Conservation (phyloP, 768 basidiomycete species). For the Kwoniella sp. region DNA sequence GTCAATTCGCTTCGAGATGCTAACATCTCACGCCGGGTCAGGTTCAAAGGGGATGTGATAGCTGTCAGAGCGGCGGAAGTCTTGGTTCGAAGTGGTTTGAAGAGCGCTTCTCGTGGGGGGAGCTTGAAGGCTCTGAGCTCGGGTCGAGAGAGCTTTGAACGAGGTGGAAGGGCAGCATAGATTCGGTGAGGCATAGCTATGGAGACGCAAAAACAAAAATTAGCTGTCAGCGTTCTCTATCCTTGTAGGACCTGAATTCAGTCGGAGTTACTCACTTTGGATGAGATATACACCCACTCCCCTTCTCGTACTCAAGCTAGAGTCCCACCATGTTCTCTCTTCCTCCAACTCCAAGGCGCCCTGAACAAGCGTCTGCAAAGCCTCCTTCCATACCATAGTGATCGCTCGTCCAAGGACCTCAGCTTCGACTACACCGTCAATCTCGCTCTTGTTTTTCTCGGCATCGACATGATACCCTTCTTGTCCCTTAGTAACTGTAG, state of each 20-base stretch:
- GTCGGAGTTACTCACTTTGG: conserved; percentile 65
- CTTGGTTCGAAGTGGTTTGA: conserved; percentile 31
- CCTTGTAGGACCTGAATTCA: no score
- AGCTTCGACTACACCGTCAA: conserved; percentile 41
- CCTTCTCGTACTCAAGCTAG: conserved; percentile 65
- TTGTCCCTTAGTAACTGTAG: background rate
- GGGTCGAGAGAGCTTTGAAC: conserved; percentile 30
- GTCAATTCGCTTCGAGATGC: conserved; percentile 39
- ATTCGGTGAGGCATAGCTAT: conserved; percentile 45
- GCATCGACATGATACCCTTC: conserved; percentile 4
- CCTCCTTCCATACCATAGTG: conserved; percentile 58
- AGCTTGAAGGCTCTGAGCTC: conserved; percentile 35
- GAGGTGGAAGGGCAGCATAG: conserved; percentile 37
- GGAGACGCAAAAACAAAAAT: no score
- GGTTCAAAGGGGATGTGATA: conserved; percentile 45
- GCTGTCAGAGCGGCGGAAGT: conserved; percentile 38
- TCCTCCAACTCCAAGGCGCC: conserved; percentile 72
- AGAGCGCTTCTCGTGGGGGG: conserved; percentile 42
- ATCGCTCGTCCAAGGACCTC: conserved; percentile 50
- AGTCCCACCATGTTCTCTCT: conserved; percentile 84
- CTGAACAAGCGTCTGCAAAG: conserved; percentile 66
- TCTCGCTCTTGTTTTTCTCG: conserved; percentile 18
- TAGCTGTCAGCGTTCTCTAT: background rate
- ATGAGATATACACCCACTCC: conserved; percentile 69
- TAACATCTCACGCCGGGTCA: conserved; percentile 52